A percentile compares a stretch with the other conserved stretches of the same genome.
These are phyloP conservation scores for Talaromyces marneffei DNA, from an alignment of 2,329 filamentous ascomycete species.

Conservation along the genomic window DNA sequence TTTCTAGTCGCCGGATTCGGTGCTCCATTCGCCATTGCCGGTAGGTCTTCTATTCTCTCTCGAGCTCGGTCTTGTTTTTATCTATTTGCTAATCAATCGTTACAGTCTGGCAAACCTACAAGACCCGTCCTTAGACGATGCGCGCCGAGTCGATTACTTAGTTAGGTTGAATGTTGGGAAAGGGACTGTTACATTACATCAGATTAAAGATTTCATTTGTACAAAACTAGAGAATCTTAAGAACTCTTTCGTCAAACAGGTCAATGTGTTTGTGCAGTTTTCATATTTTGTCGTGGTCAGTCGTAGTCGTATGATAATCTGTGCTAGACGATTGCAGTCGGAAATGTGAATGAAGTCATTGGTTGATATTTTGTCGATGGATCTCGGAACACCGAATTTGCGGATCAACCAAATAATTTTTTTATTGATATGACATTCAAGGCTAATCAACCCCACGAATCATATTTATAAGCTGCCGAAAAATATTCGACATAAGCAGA, in stretches of 20 bases:
- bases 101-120: conserved; percentile 62
- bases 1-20: conserved; percentile 53
- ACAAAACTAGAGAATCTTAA: conserved; percentile 33
- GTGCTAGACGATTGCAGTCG: conserved; percentile 11
- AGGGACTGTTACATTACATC: conserved; percentile 16
- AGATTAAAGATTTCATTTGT: conserved; percentile 30
- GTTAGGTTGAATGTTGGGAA: conserved; percentile 3
- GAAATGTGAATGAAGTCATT: conserved; percentile 42
- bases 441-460: not conserved
- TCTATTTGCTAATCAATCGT: conserved; percentile 22
- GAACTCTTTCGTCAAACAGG: conserved; percentile 17
- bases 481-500: not conserved
- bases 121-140: conserved; percentile 43
- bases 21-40: conserved; percentile 57
- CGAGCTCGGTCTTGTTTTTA: not conserved
- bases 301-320: conserved; percentile 7
- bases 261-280: conserved; percentile 3
- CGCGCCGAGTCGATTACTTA: conserved; percentile 7
- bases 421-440: not conserved
- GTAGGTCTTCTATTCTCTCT: conserved; percentile 41
- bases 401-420: conserved; percentile 20
- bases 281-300: not conserved
- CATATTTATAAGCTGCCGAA: not conserved
- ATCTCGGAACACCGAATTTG: conserved; percentile 37
- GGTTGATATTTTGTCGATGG: conserved; percentile 23